Percentiles rank a stretch among this genome's conserved stretches.
phyloP scores from a whole-genome alignment of 805 yeast genomes.

The Saccharomycopsis sp. region DNA sequence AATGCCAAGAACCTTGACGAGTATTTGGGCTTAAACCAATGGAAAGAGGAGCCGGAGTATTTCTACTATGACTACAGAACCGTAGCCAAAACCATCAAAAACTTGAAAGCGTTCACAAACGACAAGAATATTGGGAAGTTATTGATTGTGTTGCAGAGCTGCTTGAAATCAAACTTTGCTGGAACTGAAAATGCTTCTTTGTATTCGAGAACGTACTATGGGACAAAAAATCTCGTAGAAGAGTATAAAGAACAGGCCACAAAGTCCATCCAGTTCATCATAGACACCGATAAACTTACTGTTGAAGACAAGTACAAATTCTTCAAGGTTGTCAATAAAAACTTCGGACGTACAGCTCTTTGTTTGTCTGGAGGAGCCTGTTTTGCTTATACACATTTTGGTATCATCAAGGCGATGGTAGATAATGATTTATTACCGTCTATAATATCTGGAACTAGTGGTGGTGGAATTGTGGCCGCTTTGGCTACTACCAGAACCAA shows the following conservation, averaged over 20 bases:
- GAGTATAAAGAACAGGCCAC: constrained; percentile 49
- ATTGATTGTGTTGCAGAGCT: constrained; percentile 52
- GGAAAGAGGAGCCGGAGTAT: constrained; percentile 57
- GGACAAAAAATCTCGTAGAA: constrained; percentile 58
- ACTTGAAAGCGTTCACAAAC: constrained; percentile 34
- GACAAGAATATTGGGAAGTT: constrained; percentile 38
- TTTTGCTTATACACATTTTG: constrained; percentile 72
- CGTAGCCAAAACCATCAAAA: constrained; percentile 40
- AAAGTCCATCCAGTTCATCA: constrained; percentile 38
- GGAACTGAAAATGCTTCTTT: constrained; percentile 68
- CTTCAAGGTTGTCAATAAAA: constrained; percentile 52
- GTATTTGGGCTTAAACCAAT: constrained; percentile 50
- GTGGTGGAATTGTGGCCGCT: constrained; percentile 76
- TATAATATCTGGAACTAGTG: constrained; percentile 72
- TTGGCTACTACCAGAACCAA: constrained; percentile 63
- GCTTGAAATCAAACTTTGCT: constrained; percentile 68
- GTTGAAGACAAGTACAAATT: constrained; percentile 40
- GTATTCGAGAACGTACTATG: constrained; percentile 69
- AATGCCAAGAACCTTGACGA: constrained; percentile 54
- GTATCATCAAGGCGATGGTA: constrained; percentile 62
- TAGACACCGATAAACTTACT: constrained; percentile 34
- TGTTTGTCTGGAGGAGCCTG: constrained; percentile 77
- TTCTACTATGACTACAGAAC: constrained; percentile 66
- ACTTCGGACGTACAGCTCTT: constrained; percentile 66
- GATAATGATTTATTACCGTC: constrained; percentile 62